Conservation (phyloP, 805 yeast genomes). For the Ogataea pilisensis region DNA sequence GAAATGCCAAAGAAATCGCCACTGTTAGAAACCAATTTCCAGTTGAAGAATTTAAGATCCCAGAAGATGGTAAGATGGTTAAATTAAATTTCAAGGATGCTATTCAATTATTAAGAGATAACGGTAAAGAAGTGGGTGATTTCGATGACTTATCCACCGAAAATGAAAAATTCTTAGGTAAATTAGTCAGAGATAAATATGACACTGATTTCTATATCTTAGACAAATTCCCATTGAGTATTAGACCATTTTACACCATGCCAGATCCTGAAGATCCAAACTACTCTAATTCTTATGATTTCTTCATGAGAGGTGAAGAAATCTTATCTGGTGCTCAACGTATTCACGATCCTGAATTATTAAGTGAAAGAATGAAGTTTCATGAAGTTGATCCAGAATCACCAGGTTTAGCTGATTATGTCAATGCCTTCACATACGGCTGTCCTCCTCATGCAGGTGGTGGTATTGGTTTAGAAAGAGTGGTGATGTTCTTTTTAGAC, state of each 20-base stretch:
- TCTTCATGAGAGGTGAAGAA: conserved; percentile 99
- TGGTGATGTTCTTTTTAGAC: conserved; percentile 95
- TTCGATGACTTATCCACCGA: conserved; percentile 90
- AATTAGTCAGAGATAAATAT: conserved; percentile 85
- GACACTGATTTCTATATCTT: conserved; percentile 96
- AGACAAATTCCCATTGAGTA: conserved; percentile 96
- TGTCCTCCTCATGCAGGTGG: conserved; percentile 99
- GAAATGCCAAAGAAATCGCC: conserved; percentile 82
- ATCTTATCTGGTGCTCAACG: conserved; percentile 99
- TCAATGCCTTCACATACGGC: conserved; percentile 89
- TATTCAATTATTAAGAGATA: conserved; percentile 76
- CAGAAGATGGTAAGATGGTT: conserved; percentile 91
- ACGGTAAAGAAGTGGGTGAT: conserved; percentile 82
- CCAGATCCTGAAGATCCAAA: conserved; percentile 90
- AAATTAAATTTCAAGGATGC: conserved; percentile 88
- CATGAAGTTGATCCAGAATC: conserved; percentile 78
- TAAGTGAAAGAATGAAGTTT: conserved; percentile 73
- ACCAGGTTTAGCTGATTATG: conserved; percentile 86
- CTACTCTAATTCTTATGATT: conserved; percentile 96
- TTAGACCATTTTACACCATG: conserved; percentile 99
- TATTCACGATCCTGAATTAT: conserved; percentile 86
- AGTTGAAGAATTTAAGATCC: conserved; percentile 94
- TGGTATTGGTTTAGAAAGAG: conserved; percentile 99
- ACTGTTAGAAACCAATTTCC: conserved; percentile 92
- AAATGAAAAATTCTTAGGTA: conserved; percentile 91